Evolutionary conservation across 1,139 yeast species (phyloP), one percentile per base, ranked within the genome.

Genomic region (Candida sp.): DNA sequence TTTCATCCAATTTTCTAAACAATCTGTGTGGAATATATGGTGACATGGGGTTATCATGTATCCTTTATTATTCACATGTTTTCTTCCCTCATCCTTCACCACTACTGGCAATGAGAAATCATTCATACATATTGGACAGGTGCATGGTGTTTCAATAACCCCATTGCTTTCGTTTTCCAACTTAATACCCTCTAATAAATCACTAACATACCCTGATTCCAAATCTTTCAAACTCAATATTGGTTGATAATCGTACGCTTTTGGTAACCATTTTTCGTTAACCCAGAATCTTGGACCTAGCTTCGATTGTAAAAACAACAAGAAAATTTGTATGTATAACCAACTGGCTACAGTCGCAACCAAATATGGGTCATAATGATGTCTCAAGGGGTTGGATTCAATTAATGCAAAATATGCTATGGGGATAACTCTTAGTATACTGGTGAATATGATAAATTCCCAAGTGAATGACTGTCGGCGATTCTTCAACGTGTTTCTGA

Each of bases 31-130:
- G 75, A 90, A 91, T 7, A 89, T 82, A 61, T 91, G 98, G 43
- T 82, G 76, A 60, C 98, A 91, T 1, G 98, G 97, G 0, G 98
- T 89, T 2, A 90, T 82, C 97, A 91, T 89, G 56, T 87, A 89
- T 33, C 68, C 65, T 46, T 70, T 68, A 49, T 67, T 64, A 30
- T 65, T 52, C 41, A 45, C 49, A 37, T 52, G 54, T 38, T 44
- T 47, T 19, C 49, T 49, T 11, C 47, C 48, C 34, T 48, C 51
- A n/a, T 45, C 42, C 27, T 50, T 49, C 29, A 57, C 43, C 33
- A 73, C 56, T 2, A 86, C 70, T 3, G 88, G 87, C 37, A 87
- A 60, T 37, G 82, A 81, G 22, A 88, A 77, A 15, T 80, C 79
- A 47, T 76, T 79, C 97, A 90, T 90, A 66, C 97, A 91, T 48